Evolutionary conservation across 176 grass and related monocot genomes (phyloP), one percentile per base, ranked within the genome.

Genomic region (Cenchrus americanus): DNA sequence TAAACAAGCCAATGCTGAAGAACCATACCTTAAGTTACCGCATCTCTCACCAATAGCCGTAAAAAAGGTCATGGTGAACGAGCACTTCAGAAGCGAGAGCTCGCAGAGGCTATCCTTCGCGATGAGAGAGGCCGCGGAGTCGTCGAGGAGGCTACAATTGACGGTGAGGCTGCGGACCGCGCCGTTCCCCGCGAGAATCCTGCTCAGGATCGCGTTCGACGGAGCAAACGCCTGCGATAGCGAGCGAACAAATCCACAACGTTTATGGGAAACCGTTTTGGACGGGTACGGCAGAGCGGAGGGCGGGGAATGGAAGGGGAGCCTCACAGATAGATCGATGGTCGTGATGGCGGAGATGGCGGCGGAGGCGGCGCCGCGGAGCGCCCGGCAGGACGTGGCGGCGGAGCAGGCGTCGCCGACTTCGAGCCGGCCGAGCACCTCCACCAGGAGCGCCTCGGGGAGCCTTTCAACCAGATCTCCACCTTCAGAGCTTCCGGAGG

Each of bases 361-460:
- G 49, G 58, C 40, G 26, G 34, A 51, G 21, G 83, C 71, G 58
- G 88, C 73, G 82, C 80, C 62, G 68, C 83, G 73, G 80, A 93
- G 84, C 48, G 89, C 75, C 82, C 87, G 92, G 89, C 93, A 95
- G 87, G 94, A 90, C 24, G 91, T 89, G 49, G 96, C 87, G 71
- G 89, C 83, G 37, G 96, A 93, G 87, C 93, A 93, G 54, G 92
- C 82, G 77, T 87, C 92, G 10, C 95, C 93, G 57, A 98, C 62
- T 60, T 89, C 93, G 65, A 98, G 87, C 82, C 82, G 90, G 47
- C 77, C 66, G 43, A 93, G 77, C 42, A 95, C 85, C 79, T 98
- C 96, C 71, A 90, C 90, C 6, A 98, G 73, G 62, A 98, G 81
- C 30, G 82, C 91, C 59, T 91, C 88, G 0, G 96, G 96, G 27